Conservation (phyloP, 345 rosid species). For the Gossypium australe region DNA sequence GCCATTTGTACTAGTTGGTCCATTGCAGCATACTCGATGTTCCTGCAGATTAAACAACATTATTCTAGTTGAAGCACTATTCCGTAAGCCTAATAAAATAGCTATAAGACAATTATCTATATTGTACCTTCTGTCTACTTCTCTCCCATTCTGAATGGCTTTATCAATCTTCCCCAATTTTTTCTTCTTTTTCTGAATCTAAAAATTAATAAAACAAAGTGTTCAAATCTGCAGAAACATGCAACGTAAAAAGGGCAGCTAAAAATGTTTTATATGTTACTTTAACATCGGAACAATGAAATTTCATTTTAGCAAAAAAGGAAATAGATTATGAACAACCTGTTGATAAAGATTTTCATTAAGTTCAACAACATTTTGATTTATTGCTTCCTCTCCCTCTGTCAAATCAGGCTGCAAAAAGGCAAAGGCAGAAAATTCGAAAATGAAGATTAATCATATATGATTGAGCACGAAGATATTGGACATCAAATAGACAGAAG, state of each 20-base stretch:
- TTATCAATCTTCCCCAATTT: constrained; percentile 55
- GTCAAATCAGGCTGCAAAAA: constrained; percentile 78
- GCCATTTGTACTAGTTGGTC: constrained; percentile 85
- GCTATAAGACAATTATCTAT: constrained; percentile 13
- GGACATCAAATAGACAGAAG: neutral
- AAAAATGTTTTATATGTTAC: neutral
- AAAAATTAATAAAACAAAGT: constrained; percentile 20
- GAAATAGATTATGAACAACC: constrained; percentile 33
- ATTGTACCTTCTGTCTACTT: constrained; percentile 55
- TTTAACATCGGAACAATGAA: neutral
- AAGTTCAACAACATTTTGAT: constrained; percentile 58
- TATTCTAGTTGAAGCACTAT: constrained; percentile 18
- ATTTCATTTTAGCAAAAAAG: neutral
- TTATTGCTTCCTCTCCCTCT: constrained; percentile 63
- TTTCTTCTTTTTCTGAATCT: constrained; percentile 59
- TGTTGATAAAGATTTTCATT: constrained; percentile 62
- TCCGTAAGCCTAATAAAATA: constrained; percentile 3
- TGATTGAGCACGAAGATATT: neutral
- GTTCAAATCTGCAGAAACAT: neutral
- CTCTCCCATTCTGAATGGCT: constrained; percentile 48
- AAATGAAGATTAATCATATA: constrained; percentile 12
- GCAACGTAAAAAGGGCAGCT: neutral
- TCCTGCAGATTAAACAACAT: constrained; percentile 45
- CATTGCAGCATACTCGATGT: constrained; percentile 65
- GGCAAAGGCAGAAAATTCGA: neutral